phyloP scores from a whole-genome alignment of 73 alveolate genomes.

The Paramecium tetraurelia region DNA sequence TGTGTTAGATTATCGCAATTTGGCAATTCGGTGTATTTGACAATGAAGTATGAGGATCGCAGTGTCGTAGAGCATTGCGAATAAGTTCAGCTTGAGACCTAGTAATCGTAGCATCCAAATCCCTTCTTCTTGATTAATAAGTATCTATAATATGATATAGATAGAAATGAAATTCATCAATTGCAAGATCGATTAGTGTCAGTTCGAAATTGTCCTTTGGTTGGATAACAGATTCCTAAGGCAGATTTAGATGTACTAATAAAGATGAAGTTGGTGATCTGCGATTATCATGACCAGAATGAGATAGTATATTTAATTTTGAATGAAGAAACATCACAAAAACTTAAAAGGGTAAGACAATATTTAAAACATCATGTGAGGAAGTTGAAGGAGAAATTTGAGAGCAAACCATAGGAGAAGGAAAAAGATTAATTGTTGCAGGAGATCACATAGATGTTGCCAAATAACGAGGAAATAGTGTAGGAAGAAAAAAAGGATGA shows the following conservation, averaged over 20 bases:
- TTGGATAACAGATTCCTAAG: neutral
- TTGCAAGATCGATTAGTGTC: neutral
- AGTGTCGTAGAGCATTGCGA: neutral
- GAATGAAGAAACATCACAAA: neutral
- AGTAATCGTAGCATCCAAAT: neutral
- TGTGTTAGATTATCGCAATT: constrained; percentile 55
- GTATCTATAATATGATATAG: neutral
- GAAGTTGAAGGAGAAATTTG: neutral
- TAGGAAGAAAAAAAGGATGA: neutral
- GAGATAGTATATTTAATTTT: neutral
- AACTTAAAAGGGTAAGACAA: neutral
- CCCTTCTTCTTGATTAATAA: neutral
- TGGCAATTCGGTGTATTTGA: constrained; percentile 42
- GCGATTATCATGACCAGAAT: neutral
- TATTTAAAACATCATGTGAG: neutral
- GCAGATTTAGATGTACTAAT: neutral
- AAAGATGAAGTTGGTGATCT: neutral
- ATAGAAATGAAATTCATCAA: neutral
- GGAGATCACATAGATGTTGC: neutral
- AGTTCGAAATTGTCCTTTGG: neutral
- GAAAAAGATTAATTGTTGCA: neutral
- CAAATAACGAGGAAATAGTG: neutral
- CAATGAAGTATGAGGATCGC: neutral
- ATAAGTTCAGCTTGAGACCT: neutral
- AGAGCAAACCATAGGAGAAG: neutral